Conservation (phyloP, 495 filamentous ascomycete species). For the Xylaria cubensis region DNA sequence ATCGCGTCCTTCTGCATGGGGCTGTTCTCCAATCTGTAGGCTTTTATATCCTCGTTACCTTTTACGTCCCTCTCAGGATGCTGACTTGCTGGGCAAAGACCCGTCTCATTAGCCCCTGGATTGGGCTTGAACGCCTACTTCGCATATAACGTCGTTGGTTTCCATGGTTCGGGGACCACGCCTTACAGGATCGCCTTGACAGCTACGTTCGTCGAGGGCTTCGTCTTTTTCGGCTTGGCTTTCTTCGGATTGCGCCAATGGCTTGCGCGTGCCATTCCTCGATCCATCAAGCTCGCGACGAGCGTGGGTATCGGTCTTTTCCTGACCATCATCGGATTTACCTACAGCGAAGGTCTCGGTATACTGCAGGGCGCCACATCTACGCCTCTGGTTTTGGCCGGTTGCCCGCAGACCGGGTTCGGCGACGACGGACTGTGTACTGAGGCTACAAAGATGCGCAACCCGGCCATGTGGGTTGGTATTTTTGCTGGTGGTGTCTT, state of each 20-base stretch:
- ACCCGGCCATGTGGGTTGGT: constrained; percentile 79
- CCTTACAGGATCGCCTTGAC: constrained; percentile 75
- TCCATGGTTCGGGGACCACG: constrained; percentile 69
- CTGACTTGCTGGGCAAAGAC: constrained; percentile 49
- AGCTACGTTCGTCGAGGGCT: constrained; percentile 84
- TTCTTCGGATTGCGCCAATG: constrained; percentile 80
- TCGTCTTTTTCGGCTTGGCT: constrained; percentile 72
- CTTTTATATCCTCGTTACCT: not conserved
- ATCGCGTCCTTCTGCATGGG: constrained; percentile 77
- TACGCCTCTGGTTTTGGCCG: constrained; percentile 72
- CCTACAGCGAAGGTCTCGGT: constrained; percentile 80
- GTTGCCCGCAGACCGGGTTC: constrained; percentile 55
- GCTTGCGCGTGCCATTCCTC: constrained; percentile 78
- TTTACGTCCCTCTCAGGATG: not conserved
- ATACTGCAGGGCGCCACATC: constrained; percentile 64
- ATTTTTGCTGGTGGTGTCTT: constrained; percentile 83
- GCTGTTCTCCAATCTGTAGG: constrained; percentile 65
- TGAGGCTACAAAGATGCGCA: constrained; percentile 69
- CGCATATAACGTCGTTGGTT: constrained; percentile 80
- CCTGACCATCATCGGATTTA: constrained; percentile 79
- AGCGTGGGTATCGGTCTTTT: constrained; percentile 84
- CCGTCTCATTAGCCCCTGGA: constrained; percentile 78
- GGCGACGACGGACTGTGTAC: constrained; percentile 56
- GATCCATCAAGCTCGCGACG: constrained; percentile 82
- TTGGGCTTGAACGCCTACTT: constrained; percentile 90